These are phyloP conservation scores for Maudiozyma pseudohumilis DNA, from an alignment of 805 yeast species.

Conservation along the genomic window DNA sequence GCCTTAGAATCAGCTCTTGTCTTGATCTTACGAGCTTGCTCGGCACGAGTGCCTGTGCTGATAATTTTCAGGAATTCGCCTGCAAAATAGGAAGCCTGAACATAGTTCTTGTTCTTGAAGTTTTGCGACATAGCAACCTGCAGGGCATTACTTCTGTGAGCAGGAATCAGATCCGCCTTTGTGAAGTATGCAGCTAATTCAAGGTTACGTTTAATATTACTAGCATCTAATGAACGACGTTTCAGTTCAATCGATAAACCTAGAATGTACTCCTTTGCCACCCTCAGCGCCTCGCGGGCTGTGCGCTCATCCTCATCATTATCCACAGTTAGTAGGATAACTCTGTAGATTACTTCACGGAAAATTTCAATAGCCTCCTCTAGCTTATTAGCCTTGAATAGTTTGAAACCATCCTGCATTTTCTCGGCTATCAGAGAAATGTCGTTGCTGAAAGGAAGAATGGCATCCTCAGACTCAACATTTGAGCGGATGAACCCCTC, in stretches of 20 bases:
- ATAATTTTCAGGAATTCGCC: constrained; percentile 64
- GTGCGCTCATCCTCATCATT: constrained; percentile 67
- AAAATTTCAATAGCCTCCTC: constrained; percentile 72
- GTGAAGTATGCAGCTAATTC: constrained; percentile 96
- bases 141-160: constrained; percentile 78
- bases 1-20: constrained; percentile 70
- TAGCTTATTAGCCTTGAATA: constrained; percentile 75
- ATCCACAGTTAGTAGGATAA: constrained; percentile 61
- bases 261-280: constrained; percentile 82
- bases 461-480: constrained; percentile 36
- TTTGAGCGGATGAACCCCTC: constrained; percentile 57
- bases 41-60: constrained; percentile 70
- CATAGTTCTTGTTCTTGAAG: constrained; percentile 78
- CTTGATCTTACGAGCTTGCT: constrained; percentile 77
- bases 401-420: constrained; percentile 63
- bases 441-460: constrained; percentile 68
- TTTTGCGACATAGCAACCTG: constrained; percentile 94
- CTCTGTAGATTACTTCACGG: constrained; percentile 68
- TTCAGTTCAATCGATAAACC: constrained; percentile 86
- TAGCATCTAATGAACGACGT: constrained; percentile 71
- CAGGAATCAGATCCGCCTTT: constrained; percentile 66
- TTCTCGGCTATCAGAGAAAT: constrained; percentile 51
- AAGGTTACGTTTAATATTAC: constrained; percentile 71
- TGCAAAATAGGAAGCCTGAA: constrained; percentile 86
- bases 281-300: constrained; percentile 57